Evolutionary conservation across 2,329 filamentous ascomycete species (phyloP), one percentile per base, ranked within the genome.

Genomic region (Colletotrichum musicola): DNA sequence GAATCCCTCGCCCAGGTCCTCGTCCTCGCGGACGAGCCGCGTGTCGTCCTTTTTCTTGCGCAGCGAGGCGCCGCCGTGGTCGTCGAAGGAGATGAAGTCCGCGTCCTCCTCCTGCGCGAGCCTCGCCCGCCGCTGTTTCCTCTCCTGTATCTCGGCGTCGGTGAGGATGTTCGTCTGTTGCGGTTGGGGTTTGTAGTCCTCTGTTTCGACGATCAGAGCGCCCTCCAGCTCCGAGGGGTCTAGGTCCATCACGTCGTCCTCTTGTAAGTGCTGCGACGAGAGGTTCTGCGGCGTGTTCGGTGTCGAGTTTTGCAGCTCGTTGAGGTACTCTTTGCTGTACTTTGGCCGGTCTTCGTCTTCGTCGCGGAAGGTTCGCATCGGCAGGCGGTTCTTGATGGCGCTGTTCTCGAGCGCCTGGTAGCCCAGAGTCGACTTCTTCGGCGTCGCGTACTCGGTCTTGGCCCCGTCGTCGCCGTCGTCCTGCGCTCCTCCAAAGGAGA

Each of bases 1-100:
- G 73, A 97, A 98, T 0, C 94, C 95, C 81, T 98, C 96, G 44
- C 93, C 93, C 0, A 98, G 87, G 75, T 98, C 94, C 77, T 98
- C 95, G 74, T 98, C 95, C 40, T 98, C 94, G 49, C 86, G 88
- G 6, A 94, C 87, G 2, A 98, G 86, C 1, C 95, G 88, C 6
- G 92, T 92, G 70, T 94, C 87, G 40, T 89, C 82, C 80, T 47
- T 79, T 76, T 66, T 84, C 82, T 61, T 85, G 9, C 67, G 67
- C 42, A 69, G 30, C 30, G 30, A 35, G 30, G 30, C 18, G 35
- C 81, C 79, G 55, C 86, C 86, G n/a, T 84, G 84, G 40, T 86
- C 88, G 63, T 89, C 84, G 0, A 93, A 81, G 0, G 90, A 89
- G 51, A 93, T 87, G 74, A 89, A 92, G 62, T 91, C 89, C 12